phyloP scores from a whole-genome alignment of 1,139 yeast species.

The Saccharomycopsis hybrid region DNA sequence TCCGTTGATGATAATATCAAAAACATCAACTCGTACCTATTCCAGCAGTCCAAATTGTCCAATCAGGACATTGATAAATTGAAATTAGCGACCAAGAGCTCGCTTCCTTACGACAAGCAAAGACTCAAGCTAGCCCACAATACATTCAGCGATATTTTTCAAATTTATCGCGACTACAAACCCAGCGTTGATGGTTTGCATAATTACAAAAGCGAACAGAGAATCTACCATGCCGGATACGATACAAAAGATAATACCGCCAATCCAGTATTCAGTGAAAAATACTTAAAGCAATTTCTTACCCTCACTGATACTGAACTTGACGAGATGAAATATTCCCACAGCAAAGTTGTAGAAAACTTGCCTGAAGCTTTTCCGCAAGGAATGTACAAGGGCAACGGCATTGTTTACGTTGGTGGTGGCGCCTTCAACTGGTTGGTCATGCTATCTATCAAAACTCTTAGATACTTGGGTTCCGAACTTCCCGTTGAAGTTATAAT shows the following conservation, averaged over 20 bases:
- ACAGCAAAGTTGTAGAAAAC: constrained; percentile 43
- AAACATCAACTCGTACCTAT: constrained; percentile 9
- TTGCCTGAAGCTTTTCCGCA: constrained; percentile 44
- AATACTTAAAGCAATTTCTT: constrained; percentile 46
- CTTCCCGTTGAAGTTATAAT: constrained; percentile 75
- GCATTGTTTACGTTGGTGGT: constrained; percentile 80
- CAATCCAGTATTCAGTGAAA: constrained; percentile 31
- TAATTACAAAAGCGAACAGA: constrained; percentile 25
- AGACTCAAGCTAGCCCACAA: constrained; percentile 8
- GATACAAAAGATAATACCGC: constrained; percentile 32
- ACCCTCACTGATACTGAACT: constrained; percentile 45
- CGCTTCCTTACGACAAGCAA: background rate
- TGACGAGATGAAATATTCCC: constrained; percentile 43
- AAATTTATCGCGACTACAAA: constrained; percentile 4
- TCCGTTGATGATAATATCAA: background rate
- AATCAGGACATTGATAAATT: constrained; percentile 11
- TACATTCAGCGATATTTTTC: constrained; percentile 10
- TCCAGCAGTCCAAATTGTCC: background rate
- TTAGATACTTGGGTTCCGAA: constrained; percentile 56
- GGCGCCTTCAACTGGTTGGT: constrained; percentile 73
- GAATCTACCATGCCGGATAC: constrained; percentile 47
- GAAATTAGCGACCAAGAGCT: constrained; percentile 14
- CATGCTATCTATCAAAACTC: constrained; percentile 54
- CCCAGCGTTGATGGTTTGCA: constrained; percentile 13
- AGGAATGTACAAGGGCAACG: constrained; percentile 48